Percentiles rank a stretch among this genome's conserved stretches.
These are phyloP conservation scores for Takakia lepidozioides DNA, from an alignment of 225 moss, liverwort and hornwort species.

Conservation along the genomic window DNA sequence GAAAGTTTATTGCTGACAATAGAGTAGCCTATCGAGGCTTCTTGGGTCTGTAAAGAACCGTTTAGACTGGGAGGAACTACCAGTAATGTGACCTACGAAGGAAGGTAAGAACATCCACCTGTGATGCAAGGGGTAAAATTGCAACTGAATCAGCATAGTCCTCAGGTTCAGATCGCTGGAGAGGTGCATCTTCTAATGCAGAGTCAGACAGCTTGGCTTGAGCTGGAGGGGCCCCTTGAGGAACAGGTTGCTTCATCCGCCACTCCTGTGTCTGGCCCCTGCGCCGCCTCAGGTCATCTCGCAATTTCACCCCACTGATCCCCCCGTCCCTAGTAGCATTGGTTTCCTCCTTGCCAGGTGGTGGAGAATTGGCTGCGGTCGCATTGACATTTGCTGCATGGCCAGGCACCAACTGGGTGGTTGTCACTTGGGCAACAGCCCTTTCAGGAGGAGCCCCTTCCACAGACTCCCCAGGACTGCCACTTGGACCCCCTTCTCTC, in stretches of 20 bases:
- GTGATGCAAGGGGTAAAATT: constrained; percentile 57
- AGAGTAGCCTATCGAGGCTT: no score
- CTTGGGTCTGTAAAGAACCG: no score
- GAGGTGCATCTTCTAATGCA: constrained; percentile 19
- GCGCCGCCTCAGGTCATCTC: constrained; percentile 77
- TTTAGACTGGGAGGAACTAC: no score
- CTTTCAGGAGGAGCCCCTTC: no score
- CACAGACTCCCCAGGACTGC: constrained; percentile 1
- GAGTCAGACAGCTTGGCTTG: constrained; percentile 29
- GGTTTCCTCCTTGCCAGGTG: constrained; percentile 53
- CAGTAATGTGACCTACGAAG: no score
- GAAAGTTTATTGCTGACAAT: no score
- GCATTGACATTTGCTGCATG: constrained; percentile 31
- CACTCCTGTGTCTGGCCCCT: constrained; percentile 91
- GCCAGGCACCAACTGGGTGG: constrained; percentile 20
- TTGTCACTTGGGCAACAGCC: neutral
- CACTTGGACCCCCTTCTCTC: constrained; percentile 11
- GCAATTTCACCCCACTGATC: constrained; percentile 51
- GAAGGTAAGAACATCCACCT: constrained; percentile 23
- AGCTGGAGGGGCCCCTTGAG: constrained; percentile 32
- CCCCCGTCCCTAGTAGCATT: constrained; percentile 28
- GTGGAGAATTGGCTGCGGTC: constrained; percentile 17
- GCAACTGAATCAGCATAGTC: constrained; percentile 20
- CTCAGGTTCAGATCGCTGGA: constrained; percentile 19
- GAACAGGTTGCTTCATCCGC: constrained; percentile 79